Evolutionary conservation across 2,329 filamentous ascomycete genomes (phyloP).

Genomic region (Macroventuria anomochaeta): DNA sequence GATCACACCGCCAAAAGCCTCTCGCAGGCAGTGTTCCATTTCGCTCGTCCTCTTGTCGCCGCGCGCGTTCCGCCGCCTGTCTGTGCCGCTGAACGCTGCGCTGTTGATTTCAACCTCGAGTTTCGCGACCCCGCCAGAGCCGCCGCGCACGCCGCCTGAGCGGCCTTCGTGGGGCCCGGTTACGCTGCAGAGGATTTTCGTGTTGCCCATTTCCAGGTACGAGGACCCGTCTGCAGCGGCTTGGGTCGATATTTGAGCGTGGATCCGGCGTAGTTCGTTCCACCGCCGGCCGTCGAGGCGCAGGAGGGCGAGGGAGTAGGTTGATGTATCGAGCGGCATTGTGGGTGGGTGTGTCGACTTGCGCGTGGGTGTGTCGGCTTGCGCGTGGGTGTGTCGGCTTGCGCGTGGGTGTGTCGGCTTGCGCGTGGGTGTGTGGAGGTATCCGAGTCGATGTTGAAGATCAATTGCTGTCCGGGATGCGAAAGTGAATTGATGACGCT

Average conservation of each 20-base stretch:
- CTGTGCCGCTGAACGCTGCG: constrained; percentile 86
- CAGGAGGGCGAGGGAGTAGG: constrained; percentile 81
- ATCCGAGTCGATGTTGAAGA: not conserved
- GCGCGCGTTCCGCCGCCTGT: constrained; percentile 69
- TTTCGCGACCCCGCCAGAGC: constrained; percentile 63
- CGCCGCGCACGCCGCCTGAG: constrained; percentile 55
- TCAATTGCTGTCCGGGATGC: not conserved
- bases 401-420: too few relatives aligned
- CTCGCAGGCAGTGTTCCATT: constrained; percentile 78
- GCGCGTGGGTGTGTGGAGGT: not conserved
- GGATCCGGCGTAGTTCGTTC: constrained; percentile 92
- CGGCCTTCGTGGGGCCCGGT: constrained; percentile 79
- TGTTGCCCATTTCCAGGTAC: constrained; percentile 97
- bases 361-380: too few relatives aligned
- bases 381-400: too few relatives aligned
- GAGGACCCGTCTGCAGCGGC: constrained; percentile 90
- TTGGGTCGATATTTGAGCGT: constrained; percentile 90
- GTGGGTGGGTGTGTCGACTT: constrained; percentile 7
- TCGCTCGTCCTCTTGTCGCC: constrained; percentile 74
- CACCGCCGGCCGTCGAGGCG: constrained; percentile 79
- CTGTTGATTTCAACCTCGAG: constrained; percentile 83
- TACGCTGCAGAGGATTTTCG: constrained; percentile 92
- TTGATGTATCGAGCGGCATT: constrained; percentile 95
- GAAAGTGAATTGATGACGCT: constrained; percentile 9
- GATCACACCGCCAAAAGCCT: constrained; percentile 77